Conservation (phyloP, 2,329 filamentous ascomycete species). For the Xylariaceae sp. region DNA sequence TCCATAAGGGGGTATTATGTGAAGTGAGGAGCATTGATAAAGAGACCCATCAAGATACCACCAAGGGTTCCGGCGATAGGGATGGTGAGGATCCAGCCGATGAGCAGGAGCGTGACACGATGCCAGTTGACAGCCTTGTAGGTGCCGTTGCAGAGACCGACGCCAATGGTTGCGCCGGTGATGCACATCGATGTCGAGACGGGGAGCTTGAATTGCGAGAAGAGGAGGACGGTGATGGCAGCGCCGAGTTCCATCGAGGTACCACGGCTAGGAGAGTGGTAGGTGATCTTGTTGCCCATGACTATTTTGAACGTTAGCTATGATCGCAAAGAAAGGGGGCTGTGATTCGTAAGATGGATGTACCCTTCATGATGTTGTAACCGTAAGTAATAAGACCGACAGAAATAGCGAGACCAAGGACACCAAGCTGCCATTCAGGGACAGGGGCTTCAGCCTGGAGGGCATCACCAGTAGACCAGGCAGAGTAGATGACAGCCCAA, state of each 20-base stretch:
- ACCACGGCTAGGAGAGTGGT: slow-evolving; percentile 33
- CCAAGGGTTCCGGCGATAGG: slow-evolving; percentile 56
- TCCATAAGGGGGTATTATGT: background rate
- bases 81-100: slow-evolving; percentile 64
- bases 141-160: slow-evolving; percentile 70
- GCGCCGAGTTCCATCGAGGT: slow-evolving; percentile 78
- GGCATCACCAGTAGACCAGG: slow-evolving; percentile 60
- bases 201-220: slow-evolving; percentile 69
- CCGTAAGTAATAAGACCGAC: slow-evolving; percentile 68
- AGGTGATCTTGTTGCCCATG: slow-evolving; percentile 60
- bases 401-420: slow-evolving; percentile 59
- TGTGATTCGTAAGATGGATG: slow-evolving; percentile 22
- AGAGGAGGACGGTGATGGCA: slow-evolving; percentile 69
- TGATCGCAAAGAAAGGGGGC: slow-evolving; percentile 1
- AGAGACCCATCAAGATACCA: slow-evolving; percentile 44
- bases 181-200: slow-evolving; percentile 78
- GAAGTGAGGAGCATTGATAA: slow-evolving; percentile 57
- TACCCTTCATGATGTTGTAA: slow-evolving; percentile 80
- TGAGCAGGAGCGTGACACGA: slow-evolving; percentile 60
- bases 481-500: slow-evolving; percentile 65
- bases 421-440: slow-evolving; percentile 70
- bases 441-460: slow-evolving; percentile 59
- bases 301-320: slow-evolving; percentile 24
- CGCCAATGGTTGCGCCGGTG: slow-evolving; percentile 71
- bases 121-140: slow-evolving; percentile 71